phyloP scores from a whole-genome alignment of 2,329 filamentous ascomycete genomes.

The Colletotrichum tabaci region DNA sequence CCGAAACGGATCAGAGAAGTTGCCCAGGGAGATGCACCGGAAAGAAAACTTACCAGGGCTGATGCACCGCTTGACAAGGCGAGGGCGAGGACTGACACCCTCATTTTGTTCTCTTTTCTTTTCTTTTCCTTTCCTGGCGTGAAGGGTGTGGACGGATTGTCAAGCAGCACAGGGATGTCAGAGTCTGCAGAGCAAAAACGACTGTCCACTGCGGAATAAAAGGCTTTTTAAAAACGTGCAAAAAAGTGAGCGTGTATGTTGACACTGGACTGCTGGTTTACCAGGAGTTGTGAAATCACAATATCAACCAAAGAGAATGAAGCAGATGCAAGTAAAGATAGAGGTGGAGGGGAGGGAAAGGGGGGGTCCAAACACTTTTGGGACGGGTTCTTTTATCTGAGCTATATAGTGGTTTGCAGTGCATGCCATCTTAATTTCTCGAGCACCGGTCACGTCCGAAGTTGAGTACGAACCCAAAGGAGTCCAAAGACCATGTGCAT shows the following conservation, averaged over 20 bases:
- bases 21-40: not conserved
- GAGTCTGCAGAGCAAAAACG: conserved; percentile 28
- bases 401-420: conserved; percentile 32
- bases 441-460: conserved; percentile 34
- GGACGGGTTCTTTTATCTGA: conserved; percentile 36
- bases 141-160: not conserved
- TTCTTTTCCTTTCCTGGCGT: not conserved
- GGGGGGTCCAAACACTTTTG: conserved; percentile 14
- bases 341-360: not conserved
- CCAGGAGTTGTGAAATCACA: conserved; percentile 21
- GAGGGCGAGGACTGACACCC: conserved; percentile 29
- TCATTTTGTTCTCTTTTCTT: conserved; percentile 6
- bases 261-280: conserved; percentile 30
- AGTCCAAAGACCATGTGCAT: conserved; percentile 25
- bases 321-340: conserved; percentile 20
- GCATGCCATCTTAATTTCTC: conserved; percentile 37
- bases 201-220: conserved; percentile 27
- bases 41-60: conserved; percentile 26
- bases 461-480: conserved; percentile 27
- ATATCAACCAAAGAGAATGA: conserved; percentile 30
- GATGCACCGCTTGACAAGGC: conserved; percentile 34
- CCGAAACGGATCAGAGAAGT: not conserved
- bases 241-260: conserved; percentile 31
- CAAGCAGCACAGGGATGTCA: not conserved
- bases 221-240: conserved; percentile 2